Evolutionary conservation across 352 stramenopile species (phyloP), one percentile per base, ranked within the genome.

Genomic region (Thalassiosira mediterranea): DNA sequence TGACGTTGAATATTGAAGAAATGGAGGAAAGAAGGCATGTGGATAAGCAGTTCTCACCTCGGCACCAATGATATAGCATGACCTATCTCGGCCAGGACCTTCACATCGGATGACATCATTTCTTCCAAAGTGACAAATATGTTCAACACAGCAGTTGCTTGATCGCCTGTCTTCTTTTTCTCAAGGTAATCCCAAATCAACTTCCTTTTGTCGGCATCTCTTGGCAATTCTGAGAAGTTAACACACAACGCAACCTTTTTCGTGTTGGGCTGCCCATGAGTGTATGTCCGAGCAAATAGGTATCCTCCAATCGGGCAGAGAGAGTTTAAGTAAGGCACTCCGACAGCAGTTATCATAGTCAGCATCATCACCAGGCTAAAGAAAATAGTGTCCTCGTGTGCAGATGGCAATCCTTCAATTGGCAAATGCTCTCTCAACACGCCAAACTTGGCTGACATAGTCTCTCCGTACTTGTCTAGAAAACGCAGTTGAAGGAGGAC

Each of bases 281-380:
- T 71, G 29, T 75, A 82, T n/a, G 66, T 44, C 15, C 60, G 31
- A 31, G 52, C 61, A 42, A 61, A 82, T 1, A 82, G 54, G 31
- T 82, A 78, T 49, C 73, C 73, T 48, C 66, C 66, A 32, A 82
- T 38, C 28, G 73, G 73, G 66, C 73, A 82, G 1, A 74, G 28
- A 0, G 73, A 31, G 62, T 78, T 82, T 11, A 82, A 38, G 4
- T 69, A 26, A 17, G 66, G 46, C 15, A 82, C 67, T 38, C 66
- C 66, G n/a, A 70, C 46, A 34, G 72, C 59, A 3, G 51, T 66
- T 25, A 73, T 59, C 15, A 54, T 31, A 1, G 61, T 42, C 4
- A 81, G 48, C 15, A 58, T 23, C n/a, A 70, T 46, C 0, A 74
- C 37, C 21, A 80, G 23, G 17, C 44, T 63, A 19, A 67, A 60